A percentile compares a stretch with the other conserved stretches of the same genome.
phyloP scores from a whole-genome alignment of 441 rosid genomes.

The Omphalea diandra region DNA sequence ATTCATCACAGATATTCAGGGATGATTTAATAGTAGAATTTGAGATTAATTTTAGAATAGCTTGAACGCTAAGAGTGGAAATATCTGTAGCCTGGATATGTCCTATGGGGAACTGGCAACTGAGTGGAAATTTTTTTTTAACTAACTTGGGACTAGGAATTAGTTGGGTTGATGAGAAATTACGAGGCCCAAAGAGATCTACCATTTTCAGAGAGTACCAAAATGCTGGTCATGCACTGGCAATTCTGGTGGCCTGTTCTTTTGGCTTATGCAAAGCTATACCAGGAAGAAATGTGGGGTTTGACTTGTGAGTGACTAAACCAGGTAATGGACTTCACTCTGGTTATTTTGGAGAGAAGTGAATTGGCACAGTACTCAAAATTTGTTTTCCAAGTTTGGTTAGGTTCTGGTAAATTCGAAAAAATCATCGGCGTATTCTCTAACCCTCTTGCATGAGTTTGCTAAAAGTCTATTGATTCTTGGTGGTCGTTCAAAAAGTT shows the following conservation, averaged over 20 bases:
- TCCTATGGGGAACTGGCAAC: not conserved
- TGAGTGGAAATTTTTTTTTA: too few relatives aligned
- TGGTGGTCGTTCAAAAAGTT: not conserved
- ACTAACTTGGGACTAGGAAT: too few relatives aligned
- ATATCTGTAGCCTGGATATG: not conserved
- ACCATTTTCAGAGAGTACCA: not conserved
- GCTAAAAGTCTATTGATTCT: not conserved
- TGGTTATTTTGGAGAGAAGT: not conserved
- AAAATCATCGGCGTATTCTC: not conserved
- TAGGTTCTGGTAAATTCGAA: not conserved
- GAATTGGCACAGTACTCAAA: not conserved
- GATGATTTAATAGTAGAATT: not conserved
- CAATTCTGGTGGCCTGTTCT: not conserved
- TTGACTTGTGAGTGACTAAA: slow-evolving; percentile 1
- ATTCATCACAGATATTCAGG: not conserved
- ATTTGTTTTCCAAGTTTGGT: not conserved
- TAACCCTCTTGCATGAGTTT: not conserved
- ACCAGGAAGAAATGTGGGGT: not conserved
- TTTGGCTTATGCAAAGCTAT: slow-evolving; percentile 4
- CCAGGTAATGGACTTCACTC: not conserved
- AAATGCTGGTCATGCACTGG: not conserved
- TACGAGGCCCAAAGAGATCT: not conserved
- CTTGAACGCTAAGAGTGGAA: not conserved
- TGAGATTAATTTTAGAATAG: not conserved
- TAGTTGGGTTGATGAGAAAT: not conserved